Evolutionary conservation across 2,329 filamentous ascomycete species (phyloP), one percentile per base, ranked within the genome.

Genomic region (Fusarium sp.): DNA sequence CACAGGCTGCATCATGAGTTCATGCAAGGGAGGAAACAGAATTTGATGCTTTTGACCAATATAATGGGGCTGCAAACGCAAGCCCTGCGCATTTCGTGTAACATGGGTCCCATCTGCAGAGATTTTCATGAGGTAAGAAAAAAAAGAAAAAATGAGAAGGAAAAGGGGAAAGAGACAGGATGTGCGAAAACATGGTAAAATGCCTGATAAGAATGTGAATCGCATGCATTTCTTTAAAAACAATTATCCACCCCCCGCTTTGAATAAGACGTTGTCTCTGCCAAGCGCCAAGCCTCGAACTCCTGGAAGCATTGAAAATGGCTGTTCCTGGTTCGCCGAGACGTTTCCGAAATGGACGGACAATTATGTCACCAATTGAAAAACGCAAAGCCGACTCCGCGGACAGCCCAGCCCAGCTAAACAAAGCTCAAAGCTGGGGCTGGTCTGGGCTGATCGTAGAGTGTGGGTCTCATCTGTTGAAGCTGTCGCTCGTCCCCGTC

Each of bases 281-380:
- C 54, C 54, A 44, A 57, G 54, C 9, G 55, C 55, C 55, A 58
- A 58, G 55, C 38, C 40, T 23, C 18, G 5, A n/a, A 34, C 25
- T 42, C 23, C 53, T 29, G 34, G 34, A 42, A 38, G 16, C 49
- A 4, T 31, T 40, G 8, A 31, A 33, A 40, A 58, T 51, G 40
- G 53, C 42, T 8, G 38, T 31, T 33, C 27, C 38, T 61, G 50
- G 50, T 61, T 61, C 51, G 58, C 8, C 18, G 20, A 57, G 20
- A 29, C 23, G 33, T 34, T 38, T 54, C 31, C 50, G 23, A 55
- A 27, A 23, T 25, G 23, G 34, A 42, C 7, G 23, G 34, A 42
- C 7, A 42, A 31, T 56, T 14, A 42, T 42, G 53, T 56, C 53
- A 56, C 25, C 25, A 56, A 56, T 27, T 20, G 36, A 33, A 20